These are phyloP conservation scores for Zymoseptoria ardabiliae DNA, from an alignment of 2,329 filamentous ascomycete species.

Conservation along the genomic window DNA sequence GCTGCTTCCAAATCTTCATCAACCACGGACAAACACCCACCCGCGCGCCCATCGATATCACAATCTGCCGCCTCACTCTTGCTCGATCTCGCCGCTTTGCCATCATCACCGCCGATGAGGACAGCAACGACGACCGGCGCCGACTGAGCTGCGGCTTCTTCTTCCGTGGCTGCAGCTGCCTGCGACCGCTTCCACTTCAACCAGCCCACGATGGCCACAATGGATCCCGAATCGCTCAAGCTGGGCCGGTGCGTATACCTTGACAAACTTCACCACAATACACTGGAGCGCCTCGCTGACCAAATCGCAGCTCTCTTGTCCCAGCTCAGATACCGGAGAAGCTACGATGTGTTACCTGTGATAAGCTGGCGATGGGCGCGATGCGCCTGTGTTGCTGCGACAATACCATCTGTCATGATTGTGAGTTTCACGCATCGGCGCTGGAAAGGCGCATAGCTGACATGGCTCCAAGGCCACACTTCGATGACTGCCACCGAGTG, in stretches of 20 bases:
- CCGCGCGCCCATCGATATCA: neutral
- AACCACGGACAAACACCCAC: neutral
- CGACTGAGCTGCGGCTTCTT: constrained; percentile 12
- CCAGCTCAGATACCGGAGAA: constrained; percentile 91
- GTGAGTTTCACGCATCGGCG: constrained; percentile 48
- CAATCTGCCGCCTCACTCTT: neutral
- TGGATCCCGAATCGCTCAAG: constrained; percentile 1
- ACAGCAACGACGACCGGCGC: constrained; percentile 2
- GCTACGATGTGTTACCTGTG: constrained; percentile 89
- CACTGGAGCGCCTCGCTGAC: constrained; percentile 6
- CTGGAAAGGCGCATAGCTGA: constrained; percentile 11
- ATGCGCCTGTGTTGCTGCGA: constrained; percentile 92
- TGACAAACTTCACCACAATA: neutral
- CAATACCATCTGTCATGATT: constrained; percentile 84
- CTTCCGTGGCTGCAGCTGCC: neutral
- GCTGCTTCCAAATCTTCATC: neutral
- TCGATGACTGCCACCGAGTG: constrained; percentile 53
- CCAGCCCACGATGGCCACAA: neutral
- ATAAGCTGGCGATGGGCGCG: constrained; percentile 81
- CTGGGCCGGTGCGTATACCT: constrained; percentile 3
- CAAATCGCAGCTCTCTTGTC: constrained; percentile 56
- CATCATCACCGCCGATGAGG: constrained; percentile 6
- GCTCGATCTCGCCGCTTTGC: neutral
- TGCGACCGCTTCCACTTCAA: neutral
- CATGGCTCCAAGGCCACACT: constrained; percentile 55